Evolutionary conservation across 2,329 filamentous ascomycete genomes (phyloP).

Genomic region (Talaromyces sp.): DNA sequence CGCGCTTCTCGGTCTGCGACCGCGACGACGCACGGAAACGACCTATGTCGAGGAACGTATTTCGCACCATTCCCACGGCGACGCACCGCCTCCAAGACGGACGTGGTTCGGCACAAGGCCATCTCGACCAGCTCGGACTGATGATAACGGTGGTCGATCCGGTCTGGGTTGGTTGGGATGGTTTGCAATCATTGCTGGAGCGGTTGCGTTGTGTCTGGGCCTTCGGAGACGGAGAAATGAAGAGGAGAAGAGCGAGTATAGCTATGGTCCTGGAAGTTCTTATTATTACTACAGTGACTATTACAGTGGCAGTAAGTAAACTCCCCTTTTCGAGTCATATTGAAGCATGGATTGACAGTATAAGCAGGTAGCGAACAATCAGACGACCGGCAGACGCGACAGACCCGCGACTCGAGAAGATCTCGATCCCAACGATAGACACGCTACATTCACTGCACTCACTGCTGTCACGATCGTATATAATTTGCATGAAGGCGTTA

Average conservation of each 20-base stretch:
- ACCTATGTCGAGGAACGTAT: constrained; percentile 43
- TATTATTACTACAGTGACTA: constrained; percentile 45
- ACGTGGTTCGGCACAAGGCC: constrained; percentile 46
- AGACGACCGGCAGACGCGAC: constrained; percentile 32
- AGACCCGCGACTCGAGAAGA: constrained; percentile 31
- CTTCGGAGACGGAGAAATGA: constrained; percentile 42
- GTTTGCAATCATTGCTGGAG: constrained; percentile 45
- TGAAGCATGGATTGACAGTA: constrained; percentile 21
- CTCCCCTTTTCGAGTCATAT: background rate
- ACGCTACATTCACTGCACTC: background rate
- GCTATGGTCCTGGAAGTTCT: constrained; percentile 33
- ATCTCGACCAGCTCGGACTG: constrained; percentile 32
- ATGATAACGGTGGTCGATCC: constrained; percentile 38
- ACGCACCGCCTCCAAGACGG: constrained; percentile 29
- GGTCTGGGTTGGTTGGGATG: constrained; percentile 41
- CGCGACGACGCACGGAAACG: constrained; percentile 38
- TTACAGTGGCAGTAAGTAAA: constrained; percentile 42
- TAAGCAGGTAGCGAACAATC: constrained; percentile 46
- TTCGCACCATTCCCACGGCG: constrained; percentile 35
- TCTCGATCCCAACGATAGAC: constrained; percentile 11
- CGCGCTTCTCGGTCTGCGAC: constrained; percentile 43
- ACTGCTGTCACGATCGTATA: background rate
- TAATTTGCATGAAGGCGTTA: constrained; percentile 9
- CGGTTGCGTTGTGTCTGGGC: constrained; percentile 47
- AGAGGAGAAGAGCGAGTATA: constrained; percentile 41